Conservation (phyloP, 768 basidiomycete species). For the Suillus fuscotomentosus region DNA sequence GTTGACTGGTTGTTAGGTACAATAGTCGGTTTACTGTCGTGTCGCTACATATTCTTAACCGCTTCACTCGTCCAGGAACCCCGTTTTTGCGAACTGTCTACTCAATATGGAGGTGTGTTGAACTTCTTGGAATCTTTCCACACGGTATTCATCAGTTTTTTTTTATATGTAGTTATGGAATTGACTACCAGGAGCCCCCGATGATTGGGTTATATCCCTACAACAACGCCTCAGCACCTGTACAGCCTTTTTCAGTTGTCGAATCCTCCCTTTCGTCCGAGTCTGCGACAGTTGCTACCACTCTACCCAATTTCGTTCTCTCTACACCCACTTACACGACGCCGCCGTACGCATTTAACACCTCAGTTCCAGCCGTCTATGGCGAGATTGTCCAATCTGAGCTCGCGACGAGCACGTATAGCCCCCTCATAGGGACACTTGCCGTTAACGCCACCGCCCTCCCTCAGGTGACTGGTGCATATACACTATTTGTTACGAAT, state of each 20-base stretch:
- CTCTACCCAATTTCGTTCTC: constrained; percentile 69
- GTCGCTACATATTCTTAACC: not conserved
- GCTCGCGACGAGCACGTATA: constrained; percentile 73
- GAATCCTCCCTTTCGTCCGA: constrained; percentile 55
- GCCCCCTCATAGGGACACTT: constrained; percentile 47
- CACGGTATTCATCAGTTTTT: constrained; percentile 6
- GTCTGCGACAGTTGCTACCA: constrained; percentile 65
- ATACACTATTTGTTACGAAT: constrained; percentile 60
- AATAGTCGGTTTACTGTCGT: not conserved
- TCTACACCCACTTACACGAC: constrained; percentile 62
- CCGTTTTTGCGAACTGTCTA: constrained; percentile 77
- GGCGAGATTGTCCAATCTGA: constrained; percentile 59
- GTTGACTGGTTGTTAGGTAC: constrained; percentile 83
- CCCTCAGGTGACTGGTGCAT: constrained; percentile 51
- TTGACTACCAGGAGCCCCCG: constrained; percentile 70
- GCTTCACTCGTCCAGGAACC: constrained; percentile 38
- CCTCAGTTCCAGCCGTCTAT: constrained; percentile 53
- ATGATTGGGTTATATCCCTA: constrained; percentile 76
- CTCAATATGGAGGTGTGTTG: constrained; percentile 66
- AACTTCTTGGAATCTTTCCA: not conserved
- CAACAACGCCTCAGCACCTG: constrained; percentile 40
- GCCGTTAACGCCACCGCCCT: constrained; percentile 51
- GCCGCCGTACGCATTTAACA: constrained; percentile 67
- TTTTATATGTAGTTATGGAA: constrained; percentile 62
- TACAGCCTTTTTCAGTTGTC: constrained; percentile 41